These are phyloP conservation scores for Pseudevernia furfuracea DNA, from an alignment of 495 filamentous ascomycete species.

Conservation along the genomic window DNA sequence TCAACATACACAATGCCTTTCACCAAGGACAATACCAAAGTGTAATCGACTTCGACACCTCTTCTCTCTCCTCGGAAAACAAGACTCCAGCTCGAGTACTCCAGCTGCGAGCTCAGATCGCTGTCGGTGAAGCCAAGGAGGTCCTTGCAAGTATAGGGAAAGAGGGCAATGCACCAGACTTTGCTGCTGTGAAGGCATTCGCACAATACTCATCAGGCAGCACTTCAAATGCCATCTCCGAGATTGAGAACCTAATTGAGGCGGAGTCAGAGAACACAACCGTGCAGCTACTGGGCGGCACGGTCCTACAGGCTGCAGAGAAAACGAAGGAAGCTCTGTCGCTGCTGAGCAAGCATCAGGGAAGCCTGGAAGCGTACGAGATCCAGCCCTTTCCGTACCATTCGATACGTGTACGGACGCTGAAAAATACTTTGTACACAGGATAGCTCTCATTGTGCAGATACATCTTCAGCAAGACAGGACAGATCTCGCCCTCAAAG, in stretches of 20 bases:
- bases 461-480: constrained; percentile 89
- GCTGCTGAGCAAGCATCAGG: constrained; percentile 72
- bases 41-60: constrained; percentile 73
- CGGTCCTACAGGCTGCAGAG: constrained; percentile 66
- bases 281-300: constrained; percentile 74
- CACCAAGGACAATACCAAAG: constrained; percentile 82
- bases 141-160: constrained; percentile 60
- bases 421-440: constrained; percentile 24
- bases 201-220: constrained; percentile 60
- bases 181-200: constrained; percentile 68
- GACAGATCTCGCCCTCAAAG: constrained; percentile 80
- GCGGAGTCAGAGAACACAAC: constrained; percentile 62
- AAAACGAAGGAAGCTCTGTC: constrained; percentile 76
- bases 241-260: constrained; percentile 58
- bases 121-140: constrained; percentile 64
- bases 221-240: constrained; percentile 49
- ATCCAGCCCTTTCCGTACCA: not conserved
- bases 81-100: constrained; percentile 69
- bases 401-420: constrained; percentile 4
- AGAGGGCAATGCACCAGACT: constrained; percentile 58
- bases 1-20: constrained; percentile 93
- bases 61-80: constrained; percentile 69
- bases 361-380: constrained; percentile 69
- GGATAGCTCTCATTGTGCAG: constrained; percentile 72
- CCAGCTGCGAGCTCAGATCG: constrained; percentile 71